Evolutionary conservation across 257 asterid genomes (phyloP).

Genomic region (Fraxinus cuspidata): DNA sequence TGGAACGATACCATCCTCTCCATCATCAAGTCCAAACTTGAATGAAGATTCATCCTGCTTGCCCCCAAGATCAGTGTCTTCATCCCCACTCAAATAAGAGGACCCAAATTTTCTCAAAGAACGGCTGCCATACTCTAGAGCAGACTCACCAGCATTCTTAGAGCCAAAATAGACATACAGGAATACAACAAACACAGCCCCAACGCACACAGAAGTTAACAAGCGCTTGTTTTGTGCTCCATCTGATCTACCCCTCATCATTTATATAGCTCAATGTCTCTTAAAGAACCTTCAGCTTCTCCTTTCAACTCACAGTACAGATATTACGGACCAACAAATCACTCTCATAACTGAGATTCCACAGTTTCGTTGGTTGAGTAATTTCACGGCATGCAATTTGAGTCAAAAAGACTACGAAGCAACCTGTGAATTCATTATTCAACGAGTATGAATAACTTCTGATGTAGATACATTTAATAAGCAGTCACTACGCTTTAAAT

Average conservation of each 20-base stretch:
- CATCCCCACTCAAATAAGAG: conserved; percentile 86
- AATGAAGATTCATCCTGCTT: conserved; percentile 54
- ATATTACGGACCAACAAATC: conserved; percentile 24
- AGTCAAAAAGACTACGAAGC: conserved; percentile 4
- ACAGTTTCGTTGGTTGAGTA: conserved; percentile 23
- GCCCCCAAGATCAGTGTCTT: conserved; percentile 65
- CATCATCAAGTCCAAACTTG: conserved; percentile 65
- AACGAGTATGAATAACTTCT: conserved; percentile 20
- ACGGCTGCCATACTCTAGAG: conserved; percentile 83
- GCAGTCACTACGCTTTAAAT: not conserved
- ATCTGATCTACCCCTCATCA: conserved; percentile 78
- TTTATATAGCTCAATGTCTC: conserved; percentile 36
- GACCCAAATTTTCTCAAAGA: conserved; percentile 86
- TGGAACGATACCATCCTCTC: conserved; percentile 53
- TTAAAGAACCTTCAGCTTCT: conserved; percentile 30
- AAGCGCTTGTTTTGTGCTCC: conserved; percentile 74
- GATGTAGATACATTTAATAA: not conserved
- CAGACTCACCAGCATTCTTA: conserved; percentile 78
- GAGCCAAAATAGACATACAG: conserved; percentile 74
- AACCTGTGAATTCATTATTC: conserved; percentile 31
- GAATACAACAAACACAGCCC: conserved; percentile 51
- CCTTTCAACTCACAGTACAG: conserved; percentile 24
- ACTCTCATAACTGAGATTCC: conserved; percentile 30
- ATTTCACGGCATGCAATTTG: conserved; percentile 10
- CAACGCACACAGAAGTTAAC: conserved; percentile 51